These are phyloP conservation scores for Suaeda aralocaspica DNA, from an alignment of 148 eudicot genomes.

Conservation along the genomic window DNA sequence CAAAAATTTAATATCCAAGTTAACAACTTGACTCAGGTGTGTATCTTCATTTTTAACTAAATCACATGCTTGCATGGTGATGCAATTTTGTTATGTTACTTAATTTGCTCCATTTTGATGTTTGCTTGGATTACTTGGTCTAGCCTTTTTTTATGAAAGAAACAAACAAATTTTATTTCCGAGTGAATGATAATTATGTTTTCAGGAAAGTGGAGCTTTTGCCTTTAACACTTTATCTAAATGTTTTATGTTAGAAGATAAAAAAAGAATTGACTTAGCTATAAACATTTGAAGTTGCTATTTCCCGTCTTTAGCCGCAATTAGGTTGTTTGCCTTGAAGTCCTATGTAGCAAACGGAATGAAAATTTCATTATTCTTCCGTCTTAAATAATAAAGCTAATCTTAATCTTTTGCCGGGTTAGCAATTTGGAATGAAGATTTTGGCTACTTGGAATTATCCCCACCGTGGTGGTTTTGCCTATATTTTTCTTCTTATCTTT, in stretches of 20 bases:
- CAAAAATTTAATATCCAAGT: slow-evolving; percentile 90
- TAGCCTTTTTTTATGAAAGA: not conserved
- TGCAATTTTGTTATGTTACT: not conserved
- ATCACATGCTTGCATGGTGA: not conserved
- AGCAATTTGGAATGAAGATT: not conserved
- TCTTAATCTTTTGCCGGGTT: not conserved
- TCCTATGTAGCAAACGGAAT: not conserved
- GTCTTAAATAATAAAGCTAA: not conserved
- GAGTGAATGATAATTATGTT: not conserved
- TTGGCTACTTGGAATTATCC: not conserved
- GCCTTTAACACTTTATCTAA: not conserved
- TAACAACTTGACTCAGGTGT: slow-evolving; percentile 90
- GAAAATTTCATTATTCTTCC: not conserved
- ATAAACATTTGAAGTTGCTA: not conserved
- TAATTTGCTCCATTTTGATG: not conserved
- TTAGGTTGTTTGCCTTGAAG: not conserved
- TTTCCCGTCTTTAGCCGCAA: not conserved
- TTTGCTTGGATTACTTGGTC: not conserved
- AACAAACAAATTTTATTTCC: too few species aligned
- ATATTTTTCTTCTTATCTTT: too few species aligned
- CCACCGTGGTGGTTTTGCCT: not conserved
- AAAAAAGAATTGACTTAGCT: not conserved
- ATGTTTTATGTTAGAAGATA: not conserved
- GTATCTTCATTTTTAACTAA: slow-evolving; percentile 11
- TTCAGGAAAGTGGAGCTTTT: not conserved